phyloP scores from a whole-genome alignment of 805 yeast genomes.

The Yamadazyma akitaensis region DNA sequence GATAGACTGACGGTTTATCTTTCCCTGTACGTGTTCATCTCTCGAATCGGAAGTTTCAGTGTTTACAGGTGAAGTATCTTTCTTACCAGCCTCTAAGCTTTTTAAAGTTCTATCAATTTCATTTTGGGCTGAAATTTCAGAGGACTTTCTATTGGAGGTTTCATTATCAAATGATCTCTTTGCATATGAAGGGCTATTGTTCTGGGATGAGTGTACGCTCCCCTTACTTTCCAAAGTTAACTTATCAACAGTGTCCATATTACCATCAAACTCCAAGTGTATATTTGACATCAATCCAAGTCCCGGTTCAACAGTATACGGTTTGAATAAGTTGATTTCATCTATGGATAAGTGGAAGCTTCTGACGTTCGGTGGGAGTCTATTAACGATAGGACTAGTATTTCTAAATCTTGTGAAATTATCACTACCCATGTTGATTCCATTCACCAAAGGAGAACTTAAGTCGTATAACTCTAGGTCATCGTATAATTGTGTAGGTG shows the following conservation, averaged over 20 bases:
- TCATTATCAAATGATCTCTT: neutral
- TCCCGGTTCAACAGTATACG: neutral
- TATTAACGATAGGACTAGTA: slow-evolving; percentile 10
- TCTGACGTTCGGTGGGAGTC: slow-evolving; percentile 7
- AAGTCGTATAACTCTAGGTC: slow-evolving; percentile 23
- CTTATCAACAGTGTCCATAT: neutral
- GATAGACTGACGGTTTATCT: slow-evolving; percentile 25
- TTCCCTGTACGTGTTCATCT: neutral
- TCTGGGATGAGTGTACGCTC: neutral
- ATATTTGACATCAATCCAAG: slow-evolving; percentile 4
- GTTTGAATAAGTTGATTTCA: slow-evolving; percentile 10
- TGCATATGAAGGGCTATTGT: no score
- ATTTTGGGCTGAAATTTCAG: neutral
- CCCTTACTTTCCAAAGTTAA: no score
- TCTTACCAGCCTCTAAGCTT: slow-evolving; percentile 1
- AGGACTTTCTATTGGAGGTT: no score
- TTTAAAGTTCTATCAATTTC: slow-evolving; percentile 6
- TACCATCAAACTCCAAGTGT: neutral
- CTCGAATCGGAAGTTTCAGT: neutral
- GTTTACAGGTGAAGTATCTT: neutral
- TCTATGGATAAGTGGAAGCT: slow-evolving; percentile 16
- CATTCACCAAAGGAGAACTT: slow-evolving; percentile 32
- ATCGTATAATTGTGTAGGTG: slow-evolving; percentile 13
- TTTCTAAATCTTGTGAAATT: slow-evolving; percentile 10
- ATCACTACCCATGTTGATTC: slow-evolving; percentile 29